phyloP scores from a whole-genome alignment of 176 grass and related monocot genomes.

The Alopecurus myosuroides region DNA sequence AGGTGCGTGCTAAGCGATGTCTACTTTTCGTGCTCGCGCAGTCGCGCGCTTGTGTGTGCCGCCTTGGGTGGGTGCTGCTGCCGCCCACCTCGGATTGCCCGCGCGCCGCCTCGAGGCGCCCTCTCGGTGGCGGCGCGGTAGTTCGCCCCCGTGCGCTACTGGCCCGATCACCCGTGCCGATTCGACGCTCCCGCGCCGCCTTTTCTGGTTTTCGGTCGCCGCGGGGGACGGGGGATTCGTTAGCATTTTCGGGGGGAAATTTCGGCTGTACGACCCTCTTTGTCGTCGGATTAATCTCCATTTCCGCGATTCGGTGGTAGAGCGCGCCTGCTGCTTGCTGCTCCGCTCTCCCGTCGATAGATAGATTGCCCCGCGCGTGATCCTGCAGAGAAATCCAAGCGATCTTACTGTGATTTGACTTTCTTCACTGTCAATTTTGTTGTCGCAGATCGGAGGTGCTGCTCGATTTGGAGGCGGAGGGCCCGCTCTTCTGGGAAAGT shows the following conservation, averaged over 20 bases:
- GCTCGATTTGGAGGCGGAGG: slow-evolving; percentile 5
- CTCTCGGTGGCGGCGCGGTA: background rate
- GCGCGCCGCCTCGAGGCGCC: background rate
- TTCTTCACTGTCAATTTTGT: background rate
- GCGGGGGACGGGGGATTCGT: background rate
- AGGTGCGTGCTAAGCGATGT: background rate
- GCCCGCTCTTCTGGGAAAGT: background rate
- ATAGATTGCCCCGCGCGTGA: background rate
- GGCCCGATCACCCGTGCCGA: background rate
- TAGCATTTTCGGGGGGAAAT: background rate
- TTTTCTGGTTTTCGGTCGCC: background rate
- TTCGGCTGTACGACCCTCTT: no score
- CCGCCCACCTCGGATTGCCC: background rate
- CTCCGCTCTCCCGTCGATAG: background rate
- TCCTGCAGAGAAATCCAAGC: background rate
- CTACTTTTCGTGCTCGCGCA: background rate
- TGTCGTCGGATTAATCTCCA: background rate
- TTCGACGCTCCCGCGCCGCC: background rate
- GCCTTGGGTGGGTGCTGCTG: background rate
- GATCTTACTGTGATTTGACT: background rate
- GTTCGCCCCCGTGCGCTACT: background rate
- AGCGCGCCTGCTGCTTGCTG: background rate
- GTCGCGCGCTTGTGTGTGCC: no score
- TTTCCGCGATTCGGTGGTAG: background rate
- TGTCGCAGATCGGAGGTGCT: background rate